phyloP scores from a whole-genome alignment of 371 early-diverging fungal genomes.

The Mucor circinelloides region DNA sequence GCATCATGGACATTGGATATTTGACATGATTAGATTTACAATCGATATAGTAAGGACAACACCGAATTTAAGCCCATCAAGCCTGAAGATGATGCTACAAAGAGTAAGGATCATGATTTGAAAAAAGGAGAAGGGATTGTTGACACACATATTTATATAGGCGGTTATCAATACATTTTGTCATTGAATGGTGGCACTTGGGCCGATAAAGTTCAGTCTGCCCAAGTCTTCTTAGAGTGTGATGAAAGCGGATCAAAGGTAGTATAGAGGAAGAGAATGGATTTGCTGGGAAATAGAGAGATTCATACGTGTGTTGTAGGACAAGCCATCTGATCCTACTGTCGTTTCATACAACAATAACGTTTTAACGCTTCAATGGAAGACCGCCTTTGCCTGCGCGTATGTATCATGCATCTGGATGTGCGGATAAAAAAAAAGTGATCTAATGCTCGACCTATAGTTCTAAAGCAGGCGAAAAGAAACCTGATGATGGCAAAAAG shows the following conservation, averaged over 20 bases:
- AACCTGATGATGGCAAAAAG: slow-evolving; percentile 25
- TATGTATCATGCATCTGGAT: slow-evolving; percentile 11
- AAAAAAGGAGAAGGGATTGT: neutral
- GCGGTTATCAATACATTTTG: slow-evolving; percentile 28
- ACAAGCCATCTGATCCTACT: slow-evolving; percentile 28
- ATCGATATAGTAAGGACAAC: slow-evolving; percentile 5
- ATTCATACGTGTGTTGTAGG: slow-evolving; percentile 9
- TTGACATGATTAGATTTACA: neutral
- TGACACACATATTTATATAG: slow-evolving; percentile 7
- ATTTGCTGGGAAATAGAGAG: neutral
- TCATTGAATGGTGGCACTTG: slow-evolving; percentile 26
- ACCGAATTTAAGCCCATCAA: slow-evolving; percentile 22
- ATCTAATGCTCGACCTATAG: slow-evolving; percentile 7
- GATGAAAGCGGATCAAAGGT: slow-evolving; percentile 17
- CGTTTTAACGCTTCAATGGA: slow-evolving; percentile 45
- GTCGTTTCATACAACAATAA: slow-evolving; percentile 37
- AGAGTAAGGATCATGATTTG: slow-evolving; percentile 24
- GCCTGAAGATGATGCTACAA: slow-evolving; percentile 23
- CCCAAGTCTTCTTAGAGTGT: slow-evolving; percentile 32
- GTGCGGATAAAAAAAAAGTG: neutral
- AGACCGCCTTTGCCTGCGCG: slow-evolving; percentile 53
- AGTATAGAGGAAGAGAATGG: neutral
- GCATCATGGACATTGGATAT: neutral
- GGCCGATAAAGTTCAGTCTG: slow-evolving; percentile 18
- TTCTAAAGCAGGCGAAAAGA: slow-evolving; percentile 27